Evolutionary conservation across 768 basidiomycete genomes (phyloP).

Genomic region (Tricholomella constricta): DNA sequence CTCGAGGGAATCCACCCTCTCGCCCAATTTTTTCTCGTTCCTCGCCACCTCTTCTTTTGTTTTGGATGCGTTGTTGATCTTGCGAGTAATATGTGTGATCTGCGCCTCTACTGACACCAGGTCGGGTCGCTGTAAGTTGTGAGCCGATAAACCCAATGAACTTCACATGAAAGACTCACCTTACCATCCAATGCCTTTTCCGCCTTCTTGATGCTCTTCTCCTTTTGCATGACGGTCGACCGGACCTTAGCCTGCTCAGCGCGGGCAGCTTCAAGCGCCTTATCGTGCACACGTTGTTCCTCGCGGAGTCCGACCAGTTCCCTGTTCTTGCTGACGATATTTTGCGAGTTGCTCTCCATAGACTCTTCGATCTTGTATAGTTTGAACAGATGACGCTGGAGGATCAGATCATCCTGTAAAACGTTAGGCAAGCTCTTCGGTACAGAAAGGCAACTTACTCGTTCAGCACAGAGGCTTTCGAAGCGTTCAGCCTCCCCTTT

Average conservation of each 20-base stretch:
- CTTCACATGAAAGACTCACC: conserved; percentile 39
- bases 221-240: conserved; percentile 75
- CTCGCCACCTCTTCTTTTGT: conserved; percentile 64
- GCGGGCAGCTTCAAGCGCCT: conserved; percentile 70
- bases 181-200: conserved; percentile 88
- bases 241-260: conserved; percentile 80
- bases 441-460: conserved; percentile 45
- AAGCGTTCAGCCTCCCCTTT: conserved; percentile 91
- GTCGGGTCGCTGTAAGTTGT: conserved; percentile 69
- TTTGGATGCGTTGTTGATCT: conserved; percentile 68
- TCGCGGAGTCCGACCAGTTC: conserved; percentile 66
- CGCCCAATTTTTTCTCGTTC: conserved; percentile 45
- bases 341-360: conserved; percentile 69
- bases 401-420: conserved; percentile 74
- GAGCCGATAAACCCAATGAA: neutral
- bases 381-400: conserved; percentile 83
- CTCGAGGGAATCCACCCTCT: conserved; percentile 56
- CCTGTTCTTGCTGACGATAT: conserved; percentile 74
- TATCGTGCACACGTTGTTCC: conserved; percentile 71
- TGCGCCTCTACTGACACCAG: conserved; percentile 84
- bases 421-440: conserved; percentile 5
- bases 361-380: conserved; percentile 87
- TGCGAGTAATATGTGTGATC: conserved; percentile 82
- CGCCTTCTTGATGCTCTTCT: conserved; percentile 86
- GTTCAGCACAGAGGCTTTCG: conserved; percentile 71